These are phyloP conservation scores for Nyssa sinensis DNA, from an alignment of 148 eudicot genomes.

Conservation along the genomic window DNA sequence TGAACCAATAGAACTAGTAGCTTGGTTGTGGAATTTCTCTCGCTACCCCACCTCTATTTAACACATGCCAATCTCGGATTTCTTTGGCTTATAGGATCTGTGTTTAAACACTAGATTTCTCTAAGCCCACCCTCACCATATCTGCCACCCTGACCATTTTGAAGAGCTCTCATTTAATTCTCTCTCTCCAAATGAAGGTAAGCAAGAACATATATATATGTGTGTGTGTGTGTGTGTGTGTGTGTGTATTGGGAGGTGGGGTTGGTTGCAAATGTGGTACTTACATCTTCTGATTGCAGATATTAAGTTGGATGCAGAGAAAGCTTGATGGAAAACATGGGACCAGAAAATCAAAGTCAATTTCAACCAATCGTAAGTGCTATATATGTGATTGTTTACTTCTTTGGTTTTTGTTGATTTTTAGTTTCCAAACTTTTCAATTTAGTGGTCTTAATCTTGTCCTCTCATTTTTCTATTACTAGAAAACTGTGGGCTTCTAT, in stretches of 20 bases:
- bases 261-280: not conserved
- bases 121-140: slow-evolving; percentile 4
- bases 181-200: slow-evolving; percentile 41
- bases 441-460: not conserved
- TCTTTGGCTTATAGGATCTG: slow-evolving; percentile 8
- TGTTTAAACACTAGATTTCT: slow-evolving; percentile 12
- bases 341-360: slow-evolving; percentile 27
- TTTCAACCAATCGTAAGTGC: slow-evolving; percentile 23
- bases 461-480: no score
- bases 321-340: slow-evolving; percentile 48
- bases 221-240: no score
- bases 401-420: not conserved
- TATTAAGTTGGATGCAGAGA: slow-evolving; percentile 68
- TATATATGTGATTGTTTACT: not conserved
- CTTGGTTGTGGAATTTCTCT: slow-evolving; percentile 21
- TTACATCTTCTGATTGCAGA: slow-evolving; percentile 28
- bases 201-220: not conserved
- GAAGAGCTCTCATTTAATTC: no score
- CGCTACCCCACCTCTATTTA: no score
- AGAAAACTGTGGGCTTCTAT: no score
- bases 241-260: not conserved
- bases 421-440: not conserved
- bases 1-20: slow-evolving; percentile 35
- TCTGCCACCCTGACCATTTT: not conserved
- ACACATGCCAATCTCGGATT: slow-evolving; percentile 13